Conservation (phyloP, 495 filamentous ascomycete genomes). For the Chlorociboria aeruginascens region DNA sequence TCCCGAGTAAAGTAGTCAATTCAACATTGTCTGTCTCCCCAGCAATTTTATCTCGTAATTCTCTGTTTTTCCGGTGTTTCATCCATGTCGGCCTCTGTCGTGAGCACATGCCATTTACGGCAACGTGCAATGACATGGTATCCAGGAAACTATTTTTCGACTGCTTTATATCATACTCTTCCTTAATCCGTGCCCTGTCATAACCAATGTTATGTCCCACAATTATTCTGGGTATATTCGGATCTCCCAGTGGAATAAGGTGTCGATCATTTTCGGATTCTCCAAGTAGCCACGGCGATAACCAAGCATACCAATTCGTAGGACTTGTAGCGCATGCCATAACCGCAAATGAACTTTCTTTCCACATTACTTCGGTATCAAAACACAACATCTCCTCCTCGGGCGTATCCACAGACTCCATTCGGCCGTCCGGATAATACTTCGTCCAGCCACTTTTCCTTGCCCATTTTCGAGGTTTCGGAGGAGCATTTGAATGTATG, state of each 20-base stretch:
- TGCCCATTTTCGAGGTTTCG: slow-evolving; percentile 73
- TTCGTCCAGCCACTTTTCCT: slow-evolving; percentile 84
- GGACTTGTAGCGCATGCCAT: slow-evolving; percentile 91
- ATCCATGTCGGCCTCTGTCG: slow-evolving; percentile 93
- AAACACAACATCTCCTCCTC: slow-evolving; percentile 77
- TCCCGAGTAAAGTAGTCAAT: slow-evolving; percentile 57
- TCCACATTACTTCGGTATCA: slow-evolving; percentile 96
- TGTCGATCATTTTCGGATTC: slow-evolving; percentile 69
- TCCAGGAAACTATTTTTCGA: slow-evolving; percentile 82
- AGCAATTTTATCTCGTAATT: slow-evolving; percentile 70
- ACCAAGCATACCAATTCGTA: slow-evolving; percentile 90
- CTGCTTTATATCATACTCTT: slow-evolving; percentile 81
- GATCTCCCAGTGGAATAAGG: slow-evolving; percentile 74
- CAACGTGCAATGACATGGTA: slow-evolving; percentile 97
- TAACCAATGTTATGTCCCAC: slow-evolving; percentile 96
- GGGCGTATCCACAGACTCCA: slow-evolving; percentile 61
- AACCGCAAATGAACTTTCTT: slow-evolving; percentile 76
- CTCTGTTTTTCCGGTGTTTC: slow-evolving; percentile 82
- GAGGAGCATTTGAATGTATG: slow-evolving; percentile 48
- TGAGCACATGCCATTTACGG: slow-evolving; percentile 98
- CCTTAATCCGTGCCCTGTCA: slow-evolving; percentile 74
- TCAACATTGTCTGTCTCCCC: slow-evolving; percentile 58
- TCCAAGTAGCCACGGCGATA: slow-evolving; percentile 88
- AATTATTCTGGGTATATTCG: slow-evolving; percentile 55
- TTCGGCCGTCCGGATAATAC: slow-evolving; percentile 62